A percentile compares a stretch with the other conserved stretches of the same genome.
These are phyloP conservation scores for Eucommia ulmoides DNA, from an alignment of 257 asterid genomes.

Conservation along the genomic window DNA sequence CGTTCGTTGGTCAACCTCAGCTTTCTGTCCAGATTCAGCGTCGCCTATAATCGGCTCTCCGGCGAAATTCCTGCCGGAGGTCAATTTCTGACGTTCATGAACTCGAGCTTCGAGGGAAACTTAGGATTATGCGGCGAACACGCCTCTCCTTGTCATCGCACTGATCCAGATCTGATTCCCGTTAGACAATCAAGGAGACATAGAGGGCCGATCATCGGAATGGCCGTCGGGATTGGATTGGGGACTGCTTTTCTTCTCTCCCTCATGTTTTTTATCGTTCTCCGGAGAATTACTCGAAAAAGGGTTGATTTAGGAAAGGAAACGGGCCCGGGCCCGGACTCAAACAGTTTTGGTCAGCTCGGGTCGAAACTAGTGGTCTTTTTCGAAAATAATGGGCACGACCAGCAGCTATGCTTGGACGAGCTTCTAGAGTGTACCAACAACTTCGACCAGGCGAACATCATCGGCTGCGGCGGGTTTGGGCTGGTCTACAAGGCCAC, in stretches of 20 bases:
- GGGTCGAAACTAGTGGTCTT: conserved; percentile 44
- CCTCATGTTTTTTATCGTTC: conserved; percentile 23
- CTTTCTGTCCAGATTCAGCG: conserved; percentile 48
- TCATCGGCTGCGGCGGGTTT: conserved; percentile 83
- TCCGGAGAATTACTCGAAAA: conserved; percentile 21
- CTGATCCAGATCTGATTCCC: conserved; percentile 8
- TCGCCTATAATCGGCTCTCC: conserved; percentile 47
- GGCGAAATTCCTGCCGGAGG: conserved; percentile 51
- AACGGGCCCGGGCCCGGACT: conserved; percentile 9
- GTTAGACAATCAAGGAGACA: conserved; percentile 15
- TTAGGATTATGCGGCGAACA: conserved; percentile 50
- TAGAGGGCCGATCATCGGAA: conserved; percentile 24
- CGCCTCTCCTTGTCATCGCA: conserved; percentile 18
- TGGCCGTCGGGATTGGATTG: conserved; percentile 45
- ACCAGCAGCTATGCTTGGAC: conserved; percentile 31
- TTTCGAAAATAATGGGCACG: conserved; percentile 38
- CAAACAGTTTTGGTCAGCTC: conserved; percentile 24
- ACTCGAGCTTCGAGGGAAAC: conserved; percentile 65
- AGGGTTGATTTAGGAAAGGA: conserved; percentile 29
- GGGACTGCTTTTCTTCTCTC: conserved; percentile 37
- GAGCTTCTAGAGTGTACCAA: conserved; percentile 54
- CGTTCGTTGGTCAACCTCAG: conserved; percentile 35
- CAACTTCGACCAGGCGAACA: conserved; percentile 60
- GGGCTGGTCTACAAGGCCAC: conserved; percentile 71
- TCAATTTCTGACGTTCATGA: conserved; percentile 47